These are phyloP conservation scores for Teratosphaeria nubilosa DNA, from an alignment of 2,329 filamentous ascomycete genomes.

Conservation along the genomic window DNA sequence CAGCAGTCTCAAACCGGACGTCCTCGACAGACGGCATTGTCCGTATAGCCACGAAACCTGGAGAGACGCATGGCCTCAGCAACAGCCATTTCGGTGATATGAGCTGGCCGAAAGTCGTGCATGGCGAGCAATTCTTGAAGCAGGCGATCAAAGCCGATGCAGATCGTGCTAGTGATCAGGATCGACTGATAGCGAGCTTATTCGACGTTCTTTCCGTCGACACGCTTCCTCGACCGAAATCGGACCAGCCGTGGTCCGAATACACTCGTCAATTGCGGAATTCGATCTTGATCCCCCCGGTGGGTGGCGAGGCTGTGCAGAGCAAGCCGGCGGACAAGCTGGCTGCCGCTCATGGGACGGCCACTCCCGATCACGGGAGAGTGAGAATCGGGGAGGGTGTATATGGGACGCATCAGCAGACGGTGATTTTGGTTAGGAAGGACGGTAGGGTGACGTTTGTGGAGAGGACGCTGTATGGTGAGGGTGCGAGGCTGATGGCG, in stretches of 20 bases:
- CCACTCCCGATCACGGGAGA: conserved; percentile 5
- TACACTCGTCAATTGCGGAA: conserved; percentile 48
- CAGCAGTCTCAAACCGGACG: conserved; percentile 54
- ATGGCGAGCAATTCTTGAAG: conserved; percentile 45
- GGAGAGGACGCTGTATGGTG: conserved; percentile 51
- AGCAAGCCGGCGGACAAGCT: conserved; percentile 30
- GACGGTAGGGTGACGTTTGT: conserved; percentile 50
- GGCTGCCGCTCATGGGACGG: conserved; percentile 24
- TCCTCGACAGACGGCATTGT: conserved; percentile 40
- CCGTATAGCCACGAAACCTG: conserved; percentile 39
- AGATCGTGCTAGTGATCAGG: conserved; percentile 27
- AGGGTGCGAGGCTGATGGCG: conserved; percentile 38
- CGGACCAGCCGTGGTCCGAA: conserved; percentile 42
- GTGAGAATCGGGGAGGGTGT: conserved; percentile 29
- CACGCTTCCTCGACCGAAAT: conserved; percentile 42
- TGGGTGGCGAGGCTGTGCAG: conserved; percentile 39
- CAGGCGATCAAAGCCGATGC: conserved; percentile 40
- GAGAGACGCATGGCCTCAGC: conserved; percentile 49
- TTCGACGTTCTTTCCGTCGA: conserved; percentile 45
- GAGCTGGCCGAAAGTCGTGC: conserved; percentile 52
- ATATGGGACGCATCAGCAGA: conserved; percentile 58
- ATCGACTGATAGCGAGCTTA: conserved; percentile 43
- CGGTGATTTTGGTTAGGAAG: conserved; percentile 46
- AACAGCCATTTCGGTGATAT: conserved; percentile 51
- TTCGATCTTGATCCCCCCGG: conserved; percentile 50